Percentiles rank a stretch among this genome's conserved stretches.
phyloP scores from a whole-genome alignment of 352 stramenopile species.

The Globisporangium alternatum region DNA sequence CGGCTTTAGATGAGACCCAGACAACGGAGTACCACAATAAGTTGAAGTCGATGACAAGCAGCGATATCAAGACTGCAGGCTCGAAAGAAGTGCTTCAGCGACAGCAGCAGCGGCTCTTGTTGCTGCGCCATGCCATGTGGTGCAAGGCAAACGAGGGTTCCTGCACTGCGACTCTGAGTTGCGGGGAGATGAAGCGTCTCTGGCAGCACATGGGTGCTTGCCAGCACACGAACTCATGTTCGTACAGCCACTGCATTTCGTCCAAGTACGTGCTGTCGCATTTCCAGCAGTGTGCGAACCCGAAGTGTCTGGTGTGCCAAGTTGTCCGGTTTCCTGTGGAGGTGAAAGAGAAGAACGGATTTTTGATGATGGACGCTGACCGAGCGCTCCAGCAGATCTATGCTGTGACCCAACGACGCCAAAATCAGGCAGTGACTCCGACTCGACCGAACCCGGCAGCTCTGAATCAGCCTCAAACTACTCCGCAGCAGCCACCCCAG shows the following conservation, averaged over 20 bases:
- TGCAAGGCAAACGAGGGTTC: constrained; percentile 93
- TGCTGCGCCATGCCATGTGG: constrained; percentile 98
- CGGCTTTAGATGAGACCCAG: constrained; percentile 73
- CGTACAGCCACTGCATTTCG: constrained; percentile 97
- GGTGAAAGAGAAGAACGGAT: constrained; percentile 88
- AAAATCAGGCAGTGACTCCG: constrained; percentile 15
- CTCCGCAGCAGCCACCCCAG: constrained; percentile 25
- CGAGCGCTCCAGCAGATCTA: constrained; percentile 78
- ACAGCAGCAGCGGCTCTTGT: constrained; percentile 96
- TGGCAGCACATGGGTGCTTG: constrained; percentile 99
- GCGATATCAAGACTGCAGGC: constrained; percentile 63
- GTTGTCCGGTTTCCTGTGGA: constrained; percentile 97
- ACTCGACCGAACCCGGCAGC: constrained; percentile 21
- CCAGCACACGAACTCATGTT: constrained; percentile 95
- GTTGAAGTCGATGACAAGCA: constrained; percentile 74
- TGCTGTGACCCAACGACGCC: constrained; percentile 60
- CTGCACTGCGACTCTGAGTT: constrained; percentile 95
- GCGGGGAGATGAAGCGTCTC: constrained; percentile 97
- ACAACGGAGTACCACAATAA: constrained; percentile 85
- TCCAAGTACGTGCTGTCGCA: constrained; percentile 99
- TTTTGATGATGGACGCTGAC: constrained; percentile 80
- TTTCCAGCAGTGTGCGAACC: constrained; percentile 98
- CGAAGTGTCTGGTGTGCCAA: constrained; percentile 96
- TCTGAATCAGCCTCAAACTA: constrained; percentile 15
- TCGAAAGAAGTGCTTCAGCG: constrained; percentile 96